Conservation (phyloP, 495 filamentous ascomycete species). For the Viridothelium virens region DNA sequence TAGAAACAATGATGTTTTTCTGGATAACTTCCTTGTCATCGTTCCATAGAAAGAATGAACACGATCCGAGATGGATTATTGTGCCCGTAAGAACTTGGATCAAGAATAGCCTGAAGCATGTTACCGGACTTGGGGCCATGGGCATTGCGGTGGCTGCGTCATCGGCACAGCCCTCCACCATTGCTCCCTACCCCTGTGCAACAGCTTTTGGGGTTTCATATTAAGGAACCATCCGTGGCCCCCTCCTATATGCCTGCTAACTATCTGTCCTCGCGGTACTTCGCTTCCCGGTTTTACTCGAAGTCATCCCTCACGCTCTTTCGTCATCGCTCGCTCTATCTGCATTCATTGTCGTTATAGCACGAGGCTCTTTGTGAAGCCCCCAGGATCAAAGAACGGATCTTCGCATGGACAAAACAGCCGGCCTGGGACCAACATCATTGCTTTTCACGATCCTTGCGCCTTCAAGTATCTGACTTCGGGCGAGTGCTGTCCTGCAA, state of each 20-base stretch:
- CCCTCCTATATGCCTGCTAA: neutral
- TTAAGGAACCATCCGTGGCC: neutral
- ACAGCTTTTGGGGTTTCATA: neutral
- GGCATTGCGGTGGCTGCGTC: neutral
- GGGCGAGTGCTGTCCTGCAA: too few species aligned
- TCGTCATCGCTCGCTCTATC: conserved; percentile 5
- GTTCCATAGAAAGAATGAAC: too few species aligned
- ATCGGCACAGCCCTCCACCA: neutral
- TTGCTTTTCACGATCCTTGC: neutral
- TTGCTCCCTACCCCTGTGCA: neutral
- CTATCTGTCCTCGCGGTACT: neutral
- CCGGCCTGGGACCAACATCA: neutral
- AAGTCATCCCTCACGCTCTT: neutral
- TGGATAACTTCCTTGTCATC: too few species aligned
- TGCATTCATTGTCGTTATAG: neutral
- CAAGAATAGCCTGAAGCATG: too few species aligned
- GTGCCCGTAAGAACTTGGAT: too few species aligned
- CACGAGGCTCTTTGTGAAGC: neutral
- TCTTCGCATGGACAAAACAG: neutral
- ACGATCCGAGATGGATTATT: too few species aligned
- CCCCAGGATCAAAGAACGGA: neutral
- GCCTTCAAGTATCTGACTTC: neutral
- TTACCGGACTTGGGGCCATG: too few species aligned
- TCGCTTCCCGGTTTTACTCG: neutral
- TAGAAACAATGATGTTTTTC: too few species aligned